Conservation (phyloP, 2,329 filamentous ascomycete genomes). For the Colletotrichum sojae region DNA sequence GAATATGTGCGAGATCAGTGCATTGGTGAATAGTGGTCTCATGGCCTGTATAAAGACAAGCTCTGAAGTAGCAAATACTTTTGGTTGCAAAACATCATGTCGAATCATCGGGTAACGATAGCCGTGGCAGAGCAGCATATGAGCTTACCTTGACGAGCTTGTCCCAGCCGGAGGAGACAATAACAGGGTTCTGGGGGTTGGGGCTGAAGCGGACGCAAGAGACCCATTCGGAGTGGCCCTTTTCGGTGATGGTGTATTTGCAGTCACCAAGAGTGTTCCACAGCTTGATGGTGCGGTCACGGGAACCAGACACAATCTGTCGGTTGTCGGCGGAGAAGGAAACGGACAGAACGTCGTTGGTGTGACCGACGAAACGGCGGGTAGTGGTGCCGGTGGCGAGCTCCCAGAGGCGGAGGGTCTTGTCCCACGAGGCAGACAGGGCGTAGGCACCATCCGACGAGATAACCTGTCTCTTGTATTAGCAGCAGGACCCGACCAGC, state of each 20-base stretch:
- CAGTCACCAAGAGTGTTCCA: constrained; percentile 99
- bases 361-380: constrained; percentile 98
- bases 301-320: constrained; percentile 98
- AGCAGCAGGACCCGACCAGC: constrained; percentile 47
- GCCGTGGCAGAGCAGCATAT: constrained; percentile 46
- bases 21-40: constrained; percentile 96
- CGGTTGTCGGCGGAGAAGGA: constrained; percentile 99
- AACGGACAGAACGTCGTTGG: constrained; percentile 99
- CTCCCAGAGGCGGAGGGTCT: constrained; percentile 99
- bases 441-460: constrained; percentile 99
- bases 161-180: constrained; percentile 98
- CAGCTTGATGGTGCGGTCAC: constrained; percentile 99
- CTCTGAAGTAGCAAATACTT: constrained; percentile 99
- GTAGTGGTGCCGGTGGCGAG: constrained; percentile 97
- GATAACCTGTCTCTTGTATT: constrained; percentile 81
- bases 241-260: constrained; percentile 99
- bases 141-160: constrained; percentile 99
- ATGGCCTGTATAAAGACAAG: constrained; percentile 80
- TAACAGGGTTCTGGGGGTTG: constrained; percentile 99
- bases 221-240: constrained; percentile 99
- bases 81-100: constrained; percentile 91
- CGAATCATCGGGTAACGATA: constrained; percentile 50
- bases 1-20: constrained; percentile 73
- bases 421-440: constrained; percentile 99
- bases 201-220: constrained; percentile 99